Evolutionary conservation across 83 land plant species (phyloP), one percentile per base, ranked within the genome.

Genomic region (Picea abies): DNA sequence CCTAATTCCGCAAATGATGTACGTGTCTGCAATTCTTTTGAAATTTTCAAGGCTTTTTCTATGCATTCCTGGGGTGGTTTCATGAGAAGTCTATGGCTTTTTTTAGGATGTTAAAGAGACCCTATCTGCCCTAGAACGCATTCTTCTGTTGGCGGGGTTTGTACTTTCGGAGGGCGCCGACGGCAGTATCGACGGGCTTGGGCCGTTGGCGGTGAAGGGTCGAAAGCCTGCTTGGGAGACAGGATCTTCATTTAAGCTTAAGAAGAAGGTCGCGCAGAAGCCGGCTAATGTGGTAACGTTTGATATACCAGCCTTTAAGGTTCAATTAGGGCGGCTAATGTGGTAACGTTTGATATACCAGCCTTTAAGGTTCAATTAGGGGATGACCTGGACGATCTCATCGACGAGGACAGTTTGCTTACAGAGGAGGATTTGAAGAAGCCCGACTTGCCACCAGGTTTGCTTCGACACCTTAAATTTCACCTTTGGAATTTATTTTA

Each of bases 361-460:
- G 16, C 47, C 39, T 89, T 39, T 3, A 89, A 86, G 58, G 14
- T 93, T 73, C 87, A 90, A 79, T 71, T 90, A 49, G 91, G 90
- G 80, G 80, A 78, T 78, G 94, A 92, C 79, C 94, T 93, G 65
- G 77, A 83, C 32, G 98, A 97, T 85, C 87, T 98, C 73, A 89
- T 98, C 63, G 97, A 98, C 60, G 99, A 98, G 73, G 99, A 98
- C 66, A 91, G 90, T 26, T 91, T 98, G 49, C 86, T 98, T n/a
- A 96, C 96, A 25, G 99, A 96, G 81, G 99, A 98, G 86, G 99
- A 98, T 70, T 81, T 94, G 90, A 92, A 89, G 90, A 92, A 87
- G 72, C 99, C 99, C 0, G 92, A 90, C 44, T 39, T 96, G 58
- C 96, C 92, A 80, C 49, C 80, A 84, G 90, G 89, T 93, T 41